phyloP scores from a whole-genome alignment of 768 basidiomycete genomes.

The Naganishia onofrii region DNA sequence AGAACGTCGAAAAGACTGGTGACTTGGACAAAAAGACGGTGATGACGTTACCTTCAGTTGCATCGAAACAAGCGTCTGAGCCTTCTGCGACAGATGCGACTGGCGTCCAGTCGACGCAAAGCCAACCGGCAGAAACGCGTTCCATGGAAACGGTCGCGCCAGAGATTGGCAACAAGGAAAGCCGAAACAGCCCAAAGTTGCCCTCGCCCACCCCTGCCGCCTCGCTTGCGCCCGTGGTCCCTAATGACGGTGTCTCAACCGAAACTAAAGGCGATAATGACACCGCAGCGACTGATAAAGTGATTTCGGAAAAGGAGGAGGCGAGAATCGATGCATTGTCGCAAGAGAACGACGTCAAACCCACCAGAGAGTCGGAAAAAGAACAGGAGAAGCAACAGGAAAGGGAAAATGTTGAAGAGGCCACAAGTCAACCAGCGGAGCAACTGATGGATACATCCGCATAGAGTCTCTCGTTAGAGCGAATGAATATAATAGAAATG shows the following conservation, averaged over 20 bases:
- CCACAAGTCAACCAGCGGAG: background rate
- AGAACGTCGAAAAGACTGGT: background rate
- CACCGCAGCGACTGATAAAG: background rate
- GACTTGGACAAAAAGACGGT: background rate
- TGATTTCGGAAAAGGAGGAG: background rate
- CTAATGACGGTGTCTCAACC: background rate
- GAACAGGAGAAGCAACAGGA: background rate
- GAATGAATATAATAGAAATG: no score
- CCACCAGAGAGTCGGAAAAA: background rate
- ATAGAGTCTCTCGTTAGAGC: background rate
- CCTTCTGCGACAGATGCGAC: background rate
- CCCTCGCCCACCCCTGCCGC: background rate
- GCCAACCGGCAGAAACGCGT: background rate
- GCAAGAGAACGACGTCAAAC: background rate
- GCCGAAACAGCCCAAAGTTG: background rate
- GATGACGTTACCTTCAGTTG: background rate
- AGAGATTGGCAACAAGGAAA: background rate
- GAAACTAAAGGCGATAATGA: background rate
- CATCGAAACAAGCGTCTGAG: background rate
- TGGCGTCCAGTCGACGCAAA: background rate
- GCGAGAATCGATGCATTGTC: background rate
- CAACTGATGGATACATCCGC: background rate
- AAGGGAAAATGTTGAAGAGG: background rate
- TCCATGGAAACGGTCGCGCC: background rate
- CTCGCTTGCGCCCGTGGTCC: background rate